Base-by-base conservation (phyloP, 106 monocot species). In the Vanilla planifolia region DNA sequence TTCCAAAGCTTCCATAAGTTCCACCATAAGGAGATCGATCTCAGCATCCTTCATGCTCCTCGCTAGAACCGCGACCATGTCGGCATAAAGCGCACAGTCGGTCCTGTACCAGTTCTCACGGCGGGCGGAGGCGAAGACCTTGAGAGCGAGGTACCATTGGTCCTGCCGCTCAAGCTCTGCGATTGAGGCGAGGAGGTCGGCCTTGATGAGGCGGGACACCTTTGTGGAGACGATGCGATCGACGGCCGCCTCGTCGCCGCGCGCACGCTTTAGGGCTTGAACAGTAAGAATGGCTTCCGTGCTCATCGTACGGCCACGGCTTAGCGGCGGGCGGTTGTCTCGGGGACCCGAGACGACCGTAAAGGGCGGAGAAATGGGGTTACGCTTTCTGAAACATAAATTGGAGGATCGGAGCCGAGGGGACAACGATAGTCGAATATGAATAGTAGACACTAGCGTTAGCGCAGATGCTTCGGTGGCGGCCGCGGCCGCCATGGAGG, bases 201-300 rank as follows among this genome's bases (percentile, higher is more conserved):
- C 11, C 59, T 84, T 83, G 53, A 88, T 70, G 74, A 93, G 92
- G n/a, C 92, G 80, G 60, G 61, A 23, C 47, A 86, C 37, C 27
- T 73, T 33, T 23, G n/a, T 28, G 3, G 23, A 55, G 8, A 70
- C 34, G 42, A 48, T 64, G 65, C 65, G 51, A 22, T 50, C 34
- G 48, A 65, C 43, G 26, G 17, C 24, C 28, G 14, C 30, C 27
- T 53, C 30, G 15, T 53, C 53, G 16, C 27, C 30, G 55, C 47
- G 17, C 51, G 73, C 67, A 53, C 89, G 89, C 64, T 95, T 95
- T 46, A 95, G 86, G 45, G 94, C 67, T 40, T 95, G 94, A 65
- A 95, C 64, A 58, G 89, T 85, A 26, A 86, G 75, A 64, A 95
- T 95, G 9, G 94, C 85, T 57, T 95, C 94, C 11, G 86, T 71